Percentiles rank a stretch among this genome's conserved stretches.
Evolutionary conservation across 495 filamentous ascomycete species (phyloP).

Genomic region (Penicillium longicatenatum): DNA sequence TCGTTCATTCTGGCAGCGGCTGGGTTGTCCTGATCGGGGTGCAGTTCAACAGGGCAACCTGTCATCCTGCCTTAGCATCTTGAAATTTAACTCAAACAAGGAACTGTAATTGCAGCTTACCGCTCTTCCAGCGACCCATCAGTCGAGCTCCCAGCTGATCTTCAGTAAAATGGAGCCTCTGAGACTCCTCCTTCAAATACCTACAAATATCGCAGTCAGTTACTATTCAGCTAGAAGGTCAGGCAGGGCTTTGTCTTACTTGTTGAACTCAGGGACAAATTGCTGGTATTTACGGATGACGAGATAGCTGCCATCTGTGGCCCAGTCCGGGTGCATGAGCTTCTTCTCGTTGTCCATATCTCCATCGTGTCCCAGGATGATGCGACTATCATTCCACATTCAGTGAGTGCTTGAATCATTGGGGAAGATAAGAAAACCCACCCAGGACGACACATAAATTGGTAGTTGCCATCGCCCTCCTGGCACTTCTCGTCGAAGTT

Average conservation of each 20-base stretch:
- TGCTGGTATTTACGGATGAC: constrained; percentile 40
- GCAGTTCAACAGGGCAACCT: constrained; percentile 38
- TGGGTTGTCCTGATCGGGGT: constrained; percentile 33
- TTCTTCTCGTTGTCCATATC: constrained; percentile 10
- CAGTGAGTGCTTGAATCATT: neutral
- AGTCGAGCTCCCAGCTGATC: constrained; percentile 44
- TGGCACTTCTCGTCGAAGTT: constrained; percentile 28
- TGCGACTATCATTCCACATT: constrained; percentile 3
- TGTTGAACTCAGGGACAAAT: constrained; percentile 36
- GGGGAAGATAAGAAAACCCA: constrained; percentile 7
- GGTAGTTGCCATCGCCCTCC: constrained; percentile 37
- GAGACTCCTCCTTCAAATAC: constrained; percentile 4
- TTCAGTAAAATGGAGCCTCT: constrained; percentile 17
- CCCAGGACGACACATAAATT: constrained; percentile 15
- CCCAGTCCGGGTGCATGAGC: constrained; percentile 10
- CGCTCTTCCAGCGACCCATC: constrained; percentile 45
- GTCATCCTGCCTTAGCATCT: constrained; percentile 4
- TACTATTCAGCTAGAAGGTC: neutral
- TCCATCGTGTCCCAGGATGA: constrained; percentile 15
- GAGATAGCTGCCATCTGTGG: constrained; percentile 18
- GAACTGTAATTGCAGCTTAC: constrained; percentile 23
- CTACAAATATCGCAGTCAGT: neutral
- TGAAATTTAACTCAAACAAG: neutral
- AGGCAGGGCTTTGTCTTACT: neutral
- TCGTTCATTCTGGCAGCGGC: constrained; percentile 33